Base-by-base conservation (phyloP, 2,329 filamentous ascomycete genomes). In the Talaromyces sp. region DNA sequence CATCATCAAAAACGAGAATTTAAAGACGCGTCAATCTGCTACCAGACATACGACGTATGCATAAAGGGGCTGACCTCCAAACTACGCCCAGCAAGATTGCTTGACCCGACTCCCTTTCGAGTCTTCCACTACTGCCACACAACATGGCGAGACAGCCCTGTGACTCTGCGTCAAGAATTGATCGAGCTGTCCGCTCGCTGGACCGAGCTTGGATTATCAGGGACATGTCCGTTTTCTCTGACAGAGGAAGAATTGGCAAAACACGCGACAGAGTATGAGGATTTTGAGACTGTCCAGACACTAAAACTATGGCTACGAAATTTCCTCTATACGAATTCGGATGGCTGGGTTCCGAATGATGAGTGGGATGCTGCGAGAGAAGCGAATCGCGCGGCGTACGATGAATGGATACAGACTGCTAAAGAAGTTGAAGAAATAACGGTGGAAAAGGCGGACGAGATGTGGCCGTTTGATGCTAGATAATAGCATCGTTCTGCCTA, bases 261-360 rank as follows among this genome's bases (percentile, higher is more conserved):
- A 12, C 12, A 36, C 14, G 59, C 60, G 23, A 58, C 56, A 52
- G 64, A 71, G 14, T 74, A 70, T 65, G 69, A 73, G 61, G 70
- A 72, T 40, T 73, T 74, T 58, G 68, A 74, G 62, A 65, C 67
- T 1, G 52, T 68, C 5, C 66, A 75, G 42, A 67, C 61, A 57
- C 65, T 73, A 1, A 74, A 73, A 56, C 28, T 59, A 33, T 74
- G 69, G 68, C 66, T 74, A 0, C 68, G 44, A 56, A 16, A 57
- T 27, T 68, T 61, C 1, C 61, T 75, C 9, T 8, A 68, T 59
- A 74, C 69, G 28, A 69, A 68, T 7, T 72, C 71, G 8, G 71
- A 73, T 62, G 73, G 72, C 0, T 75, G 71, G 71, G 60, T 75
- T 14, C 34, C 12, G 10, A 70, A 67, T 68, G 70, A 73, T 47